Conservation (phyloP, 192 early-diverging fungal genomes). For the Thamnidium elegans region DNA sequence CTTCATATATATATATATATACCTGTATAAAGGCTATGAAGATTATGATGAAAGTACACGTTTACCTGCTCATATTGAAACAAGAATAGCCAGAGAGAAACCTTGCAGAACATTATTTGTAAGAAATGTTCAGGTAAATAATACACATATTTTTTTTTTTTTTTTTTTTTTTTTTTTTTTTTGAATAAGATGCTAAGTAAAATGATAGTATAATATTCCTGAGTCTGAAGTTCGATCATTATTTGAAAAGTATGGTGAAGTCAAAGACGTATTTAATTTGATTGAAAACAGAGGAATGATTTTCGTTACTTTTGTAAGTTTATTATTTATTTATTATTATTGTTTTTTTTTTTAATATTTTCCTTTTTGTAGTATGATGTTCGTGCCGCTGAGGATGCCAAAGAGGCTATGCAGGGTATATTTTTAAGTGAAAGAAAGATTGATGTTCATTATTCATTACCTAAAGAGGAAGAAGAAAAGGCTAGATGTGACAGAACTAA, state of each 20-base stretch:
- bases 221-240: conserved; percentile 36
- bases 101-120: conserved; percentile 45
- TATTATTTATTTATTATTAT: not conserved
- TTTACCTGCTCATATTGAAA: conserved; percentile 25
- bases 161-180: not conserved
- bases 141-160: not conserved
- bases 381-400: conserved; percentile 48
- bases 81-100: conserved; percentile 36
- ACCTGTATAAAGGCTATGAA: not conserved
- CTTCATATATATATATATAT: not conserved
- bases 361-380: conserved; percentile 45
- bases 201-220: conserved; percentile 37
- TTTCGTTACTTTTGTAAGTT: conserved; percentile 62
- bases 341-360: not conserved
- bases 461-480: conserved; percentile 41
- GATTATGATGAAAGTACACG: conserved; percentile 14
- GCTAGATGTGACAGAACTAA: conserved; percentile 40
- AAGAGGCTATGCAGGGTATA: conserved; percentile 37
- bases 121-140: conserved; percentile 42
- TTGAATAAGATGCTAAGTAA: not conserved
- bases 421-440: conserved; percentile 40
- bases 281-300: conserved; percentile 55
- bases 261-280: conserved; percentile 53
- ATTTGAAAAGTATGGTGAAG: conserved; percentile 55
- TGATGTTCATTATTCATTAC: conserved; percentile 54